Conservation (phyloP, 2,329 filamentous ascomycete genomes). For the Colletotrichum eleusines region DNA sequence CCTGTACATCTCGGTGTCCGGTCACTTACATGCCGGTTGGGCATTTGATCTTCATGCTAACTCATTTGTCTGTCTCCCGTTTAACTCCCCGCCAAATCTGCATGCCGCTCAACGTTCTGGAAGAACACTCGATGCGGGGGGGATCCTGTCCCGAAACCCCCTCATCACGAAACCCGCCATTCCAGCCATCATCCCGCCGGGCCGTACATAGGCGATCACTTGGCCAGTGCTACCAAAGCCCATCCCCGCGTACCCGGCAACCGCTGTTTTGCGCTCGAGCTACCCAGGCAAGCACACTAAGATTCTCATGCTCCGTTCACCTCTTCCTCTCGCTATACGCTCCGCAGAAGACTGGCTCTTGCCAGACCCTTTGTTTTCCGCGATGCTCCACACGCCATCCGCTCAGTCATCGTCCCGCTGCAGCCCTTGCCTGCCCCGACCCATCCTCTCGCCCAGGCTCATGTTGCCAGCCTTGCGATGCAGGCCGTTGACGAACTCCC, state of each 20-base stretch:
- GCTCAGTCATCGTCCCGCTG: conserved; percentile 60
- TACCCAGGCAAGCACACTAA: not conserved
- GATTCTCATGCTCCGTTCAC: not conserved
- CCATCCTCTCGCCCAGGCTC: conserved; percentile 65
- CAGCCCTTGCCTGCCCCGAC: conserved; percentile 59
- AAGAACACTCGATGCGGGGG: not conserved
- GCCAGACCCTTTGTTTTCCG: not conserved
- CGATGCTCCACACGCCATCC: not conserved
- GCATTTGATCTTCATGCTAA: conserved; percentile 2
- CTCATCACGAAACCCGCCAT: not conserved
- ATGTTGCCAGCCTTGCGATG: conserved; percentile 69
- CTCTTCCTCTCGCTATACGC: not conserved
- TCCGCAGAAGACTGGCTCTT: not conserved
- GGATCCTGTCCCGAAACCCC: not conserved
- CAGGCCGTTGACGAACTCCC: conserved; percentile 73
- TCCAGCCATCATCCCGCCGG: conserved; percentile 15
- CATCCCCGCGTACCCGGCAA: not conserved
- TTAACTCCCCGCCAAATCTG: not conserved
- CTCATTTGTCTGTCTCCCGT: not conserved
- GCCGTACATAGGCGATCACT: conserved; percentile 8
- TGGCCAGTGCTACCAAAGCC: conserved; percentile 17
- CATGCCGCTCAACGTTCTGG: not conserved
- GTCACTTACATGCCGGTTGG: not conserved
- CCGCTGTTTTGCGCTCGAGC: conserved; percentile 4
- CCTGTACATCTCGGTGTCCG: not conserved